phyloP scores from a whole-genome alignment of 176 grass and related monocot species.

The Bolboschoenus planiculmis region DNA sequence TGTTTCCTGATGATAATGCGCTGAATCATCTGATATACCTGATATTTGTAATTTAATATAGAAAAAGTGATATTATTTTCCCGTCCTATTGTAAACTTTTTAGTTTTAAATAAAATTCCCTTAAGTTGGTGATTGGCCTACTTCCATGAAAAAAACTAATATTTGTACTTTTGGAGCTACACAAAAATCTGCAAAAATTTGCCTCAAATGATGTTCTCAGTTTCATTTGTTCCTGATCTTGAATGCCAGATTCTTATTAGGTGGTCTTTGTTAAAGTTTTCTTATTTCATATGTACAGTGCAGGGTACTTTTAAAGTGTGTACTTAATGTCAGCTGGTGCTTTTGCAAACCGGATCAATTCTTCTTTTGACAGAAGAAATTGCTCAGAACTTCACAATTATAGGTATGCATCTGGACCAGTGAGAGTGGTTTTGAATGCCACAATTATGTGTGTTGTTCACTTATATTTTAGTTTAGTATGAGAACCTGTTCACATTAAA shows the following conservation, averaged over 20 bases:
- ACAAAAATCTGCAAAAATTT: neutral
- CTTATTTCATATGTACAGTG: conserved; percentile 18
- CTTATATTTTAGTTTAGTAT: neutral
- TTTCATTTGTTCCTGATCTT: neutral
- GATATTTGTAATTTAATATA: neutral
- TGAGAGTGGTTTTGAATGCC: neutral
- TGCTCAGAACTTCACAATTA: conserved; percentile 48
- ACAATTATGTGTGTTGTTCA: neutral
- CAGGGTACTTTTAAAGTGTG: neutral
- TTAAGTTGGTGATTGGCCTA: neutral
- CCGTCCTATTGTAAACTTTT: neutral
- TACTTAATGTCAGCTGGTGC: conserved; percentile 40
- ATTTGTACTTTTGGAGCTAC: neutral
- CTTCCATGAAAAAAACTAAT: neutral
- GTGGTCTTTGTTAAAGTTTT: too few species aligned
- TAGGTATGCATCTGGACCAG: conserved; percentile 34
- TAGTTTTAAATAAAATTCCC: neutral
- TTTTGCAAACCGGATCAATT: conserved; percentile 56
- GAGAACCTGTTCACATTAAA: neutral
- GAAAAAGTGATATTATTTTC: neutral
- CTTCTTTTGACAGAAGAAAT: conserved; percentile 41
- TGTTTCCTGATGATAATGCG: neutral
- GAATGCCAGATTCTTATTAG: neutral
- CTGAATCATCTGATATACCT: neutral
- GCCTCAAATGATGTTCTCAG: neutral